Percentiles rank a stretch among this genome's conserved stretches.
Evolutionary conservation across 768 basidiomycete genomes (phyloP).

Genomic region (Suillus plorans): DNA sequence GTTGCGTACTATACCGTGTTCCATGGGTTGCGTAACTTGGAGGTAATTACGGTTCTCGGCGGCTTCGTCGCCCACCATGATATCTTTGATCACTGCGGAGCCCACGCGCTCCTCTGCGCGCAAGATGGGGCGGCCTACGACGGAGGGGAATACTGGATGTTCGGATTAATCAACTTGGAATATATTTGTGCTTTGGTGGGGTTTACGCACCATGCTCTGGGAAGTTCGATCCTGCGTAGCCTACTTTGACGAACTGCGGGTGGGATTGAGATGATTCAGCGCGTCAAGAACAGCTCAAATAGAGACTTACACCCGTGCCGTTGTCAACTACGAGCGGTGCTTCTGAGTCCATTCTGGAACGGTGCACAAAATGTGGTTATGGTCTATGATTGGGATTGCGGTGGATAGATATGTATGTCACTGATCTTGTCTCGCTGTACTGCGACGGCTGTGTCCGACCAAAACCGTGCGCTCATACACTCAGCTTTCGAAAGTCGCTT

Average conservation of each 20-base stretch:
- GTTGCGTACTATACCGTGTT: slow-evolving; percentile 97
- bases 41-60: slow-evolving; percentile 92
- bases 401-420: slow-evolving; percentile 3
- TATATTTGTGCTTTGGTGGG: background rate
- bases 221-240: slow-evolving; percentile 91
- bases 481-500: background rate
- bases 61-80: slow-evolving; percentile 98
- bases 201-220: slow-evolving; percentile 77
- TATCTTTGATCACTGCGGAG: slow-evolving; percentile 85
- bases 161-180: background rate
- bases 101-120: slow-evolving; percentile 96
- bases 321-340: slow-evolving; percentile 81
- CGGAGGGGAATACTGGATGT: slow-evolving; percentile 80
- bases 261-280: slow-evolving; percentile 1
- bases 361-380: background rate
- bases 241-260: slow-evolving; percentile 85
- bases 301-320: slow-evolving; percentile 73
- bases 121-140: slow-evolving; percentile 95
- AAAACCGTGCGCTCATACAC: no score
- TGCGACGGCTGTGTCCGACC: background rate
- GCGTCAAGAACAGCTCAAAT: slow-evolving; percentile 6
- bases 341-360: slow-evolving; percentile 26
- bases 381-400: background rate
- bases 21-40: slow-evolving; percentile 97
- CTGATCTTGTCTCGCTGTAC: background rate